Percentiles rank a stretch among this genome's conserved stretches.
These are phyloP conservation scores for Cordyceps cateniannulata DNA, from an alignment of 2,329 filamentous ascomycete genomes.

Conservation along the genomic window DNA sequence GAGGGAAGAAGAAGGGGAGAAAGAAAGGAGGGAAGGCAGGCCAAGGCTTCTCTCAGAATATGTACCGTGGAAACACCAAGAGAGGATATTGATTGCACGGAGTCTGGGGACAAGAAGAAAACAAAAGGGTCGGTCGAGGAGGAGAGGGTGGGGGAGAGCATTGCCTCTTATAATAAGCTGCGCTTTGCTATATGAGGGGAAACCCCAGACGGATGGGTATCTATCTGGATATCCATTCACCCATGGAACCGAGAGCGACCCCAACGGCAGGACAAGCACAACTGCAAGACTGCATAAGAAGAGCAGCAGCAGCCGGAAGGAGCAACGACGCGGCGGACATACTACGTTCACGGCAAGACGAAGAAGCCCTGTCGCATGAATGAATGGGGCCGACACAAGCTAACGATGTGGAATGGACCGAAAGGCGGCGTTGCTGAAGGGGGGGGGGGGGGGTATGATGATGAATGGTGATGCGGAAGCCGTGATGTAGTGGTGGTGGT, in stretches of 20 bases:
- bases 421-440: neutral
- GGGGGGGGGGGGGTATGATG: constrained; percentile 1
- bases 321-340: too few relatives aligned
- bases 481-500: neutral
- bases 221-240: neutral
- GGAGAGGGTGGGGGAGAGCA: neutral
- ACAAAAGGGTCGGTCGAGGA: neutral
- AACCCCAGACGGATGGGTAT: neutral
- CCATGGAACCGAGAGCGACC: neutral
- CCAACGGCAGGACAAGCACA: neutral
- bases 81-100: too few relatives aligned
- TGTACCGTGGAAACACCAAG: neutral
- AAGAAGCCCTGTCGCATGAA: neutral
- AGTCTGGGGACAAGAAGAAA: neutral
- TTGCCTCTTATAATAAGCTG: constrained; percentile 5
- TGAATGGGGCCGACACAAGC: constrained; percentile 2
- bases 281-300: too few relatives aligned
- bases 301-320: too few relatives aligned
- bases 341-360: neutral
- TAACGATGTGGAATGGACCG: constrained; percentile 7
- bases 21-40: neutral
- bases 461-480: constrained; percentile 9
- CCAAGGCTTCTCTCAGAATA: too few relatives aligned
- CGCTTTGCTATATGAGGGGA: neutral
- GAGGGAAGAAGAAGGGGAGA: too few relatives aligned